Base-by-base conservation (phyloP, 148 eudicot genomes). In the Rhododendron kiyosumense region DNA sequence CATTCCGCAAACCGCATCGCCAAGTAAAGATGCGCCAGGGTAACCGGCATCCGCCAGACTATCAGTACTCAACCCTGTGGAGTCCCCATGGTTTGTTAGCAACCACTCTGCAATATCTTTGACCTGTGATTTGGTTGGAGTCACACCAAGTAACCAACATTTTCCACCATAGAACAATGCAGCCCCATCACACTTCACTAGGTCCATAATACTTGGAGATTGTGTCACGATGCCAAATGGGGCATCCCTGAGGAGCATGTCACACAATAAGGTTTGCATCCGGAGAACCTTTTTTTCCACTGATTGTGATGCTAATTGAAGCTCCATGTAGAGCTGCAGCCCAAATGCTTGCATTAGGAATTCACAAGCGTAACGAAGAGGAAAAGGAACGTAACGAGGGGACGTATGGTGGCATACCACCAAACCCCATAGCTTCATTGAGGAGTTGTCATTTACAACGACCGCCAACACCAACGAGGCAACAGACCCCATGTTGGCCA, bases 1-100 rank as follows among this genome's bases (percentile, higher is more conserved):
- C 91, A 88, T 89, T 48, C 93, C 93, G 88, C 93, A 89, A 89
- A 91, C 90, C 0, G 88, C 89, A 88, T 91, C 89, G 59, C 90
- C 93, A 5, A 91, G 83, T 24, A 84, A 69, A 83, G 61, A 76
- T 24, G 90, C 91, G 71, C 89, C 84, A 13, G 91, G 86, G 75
- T 87, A 91, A 38, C 91, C 90, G 6, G 90, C 90, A 57, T 88
- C 84, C 9, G 78, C 90, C 22, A 91, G 83, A 83, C 90, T 36
- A 15, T 89, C 91, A 0, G 91, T 91, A 69, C 93, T 89, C 28
- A 89, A 82, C 24, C 93, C 91, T 20, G 85, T 89, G 34, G 89
- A 85, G 59, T 89, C 90, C 77, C 82, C 79, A 20, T 89, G 88
- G 20, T 46, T 46, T 18, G 20, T 80, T 14, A 88, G 54, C 32